Evolutionary conservation across 2,329 filamentous ascomycete species (phyloP), one percentile per base, ranked within the genome.

Genomic region (Pseudopyrenochaeta lycopersici): DNA sequence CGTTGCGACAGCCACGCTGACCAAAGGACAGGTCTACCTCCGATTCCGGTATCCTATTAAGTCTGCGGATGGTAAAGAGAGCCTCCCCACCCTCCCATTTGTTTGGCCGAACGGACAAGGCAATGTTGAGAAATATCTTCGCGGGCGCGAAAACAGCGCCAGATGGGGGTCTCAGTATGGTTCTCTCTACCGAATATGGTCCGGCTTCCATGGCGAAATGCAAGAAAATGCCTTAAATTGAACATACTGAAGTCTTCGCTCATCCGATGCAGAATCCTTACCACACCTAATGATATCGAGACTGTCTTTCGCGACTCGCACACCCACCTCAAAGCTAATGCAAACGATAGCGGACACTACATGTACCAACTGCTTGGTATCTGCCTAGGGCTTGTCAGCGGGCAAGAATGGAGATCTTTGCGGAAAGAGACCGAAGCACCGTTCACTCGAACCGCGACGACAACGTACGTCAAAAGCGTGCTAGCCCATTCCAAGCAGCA

Each of bases 241-340:
- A 31, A 23, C 35, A 15, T 6, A 36, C 17, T 20, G 17, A 15
- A 20, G 4, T 18, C 11, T 4, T 5, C 20, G 7, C 30, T 40
- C 6, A 41, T 14, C 2, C 12, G 4, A n/a, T n/a, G 2, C 21
- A 67, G 62, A 11, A 48, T 64, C 7, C 21, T 67, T 1, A 63
- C 57, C n/a, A 39, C 38, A 11, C 41, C 62, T 2, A 35, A 39
- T 5, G 39, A 65, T 31, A 49, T 67, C 18, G 45, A 61, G 54
- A 52, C 55, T 0, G 68, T 80, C 5, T 81, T 80, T 56, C 68
- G 65, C 29, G 80, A 82, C 55, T 82, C 80, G 0, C 68, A 81
- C 48, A 71, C 63, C 33, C 80, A 82, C 56, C 36, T 52, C 17
- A 81, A 82, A 56, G 79, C 78, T 2, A 32, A 52, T 2, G 70